Evolutionary conservation across 257 asterid genomes (phyloP).

Genomic region (Salvia miltiorrhiza): DNA sequence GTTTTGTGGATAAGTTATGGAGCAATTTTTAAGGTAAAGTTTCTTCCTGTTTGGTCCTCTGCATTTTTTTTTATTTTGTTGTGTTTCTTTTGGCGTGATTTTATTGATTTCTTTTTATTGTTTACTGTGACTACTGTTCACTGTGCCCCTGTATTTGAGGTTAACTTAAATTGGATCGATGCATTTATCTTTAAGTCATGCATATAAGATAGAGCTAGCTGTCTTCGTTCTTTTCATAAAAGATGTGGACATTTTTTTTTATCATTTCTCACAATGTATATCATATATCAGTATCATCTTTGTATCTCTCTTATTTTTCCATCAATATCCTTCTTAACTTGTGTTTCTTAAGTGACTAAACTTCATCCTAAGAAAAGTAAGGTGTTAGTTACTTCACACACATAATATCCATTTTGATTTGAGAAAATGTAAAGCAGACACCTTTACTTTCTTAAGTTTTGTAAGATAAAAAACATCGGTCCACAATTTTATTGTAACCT

Average conservation of each 20-base stretch:
- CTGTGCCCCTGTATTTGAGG: background rate
- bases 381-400: background rate
- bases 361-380: background rate
- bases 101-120: background rate
- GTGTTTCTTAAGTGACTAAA: background rate
- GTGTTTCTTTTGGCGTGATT: background rate
- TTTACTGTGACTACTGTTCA: background rate
- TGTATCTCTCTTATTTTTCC: background rate
- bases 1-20: slow-evolving; percentile 95
- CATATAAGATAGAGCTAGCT: background rate
- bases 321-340: background rate
- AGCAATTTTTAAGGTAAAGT: slow-evolving; percentile 78
- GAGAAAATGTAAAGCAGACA: background rate
- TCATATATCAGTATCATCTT: background rate
- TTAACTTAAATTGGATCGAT: background rate
- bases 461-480: background rate
- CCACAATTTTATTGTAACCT: background rate
- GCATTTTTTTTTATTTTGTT: too few species aligned
- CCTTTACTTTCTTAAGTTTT: background rate
- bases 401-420: background rate
- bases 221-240: background rate
- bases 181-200: background rate
- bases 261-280: background rate
- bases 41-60: slow-evolving; percentile 16
- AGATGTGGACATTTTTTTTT: background rate